Conservation (phyloP, 2,329 filamentous ascomycete genomes). For the Cordyceps javanica region DNA sequence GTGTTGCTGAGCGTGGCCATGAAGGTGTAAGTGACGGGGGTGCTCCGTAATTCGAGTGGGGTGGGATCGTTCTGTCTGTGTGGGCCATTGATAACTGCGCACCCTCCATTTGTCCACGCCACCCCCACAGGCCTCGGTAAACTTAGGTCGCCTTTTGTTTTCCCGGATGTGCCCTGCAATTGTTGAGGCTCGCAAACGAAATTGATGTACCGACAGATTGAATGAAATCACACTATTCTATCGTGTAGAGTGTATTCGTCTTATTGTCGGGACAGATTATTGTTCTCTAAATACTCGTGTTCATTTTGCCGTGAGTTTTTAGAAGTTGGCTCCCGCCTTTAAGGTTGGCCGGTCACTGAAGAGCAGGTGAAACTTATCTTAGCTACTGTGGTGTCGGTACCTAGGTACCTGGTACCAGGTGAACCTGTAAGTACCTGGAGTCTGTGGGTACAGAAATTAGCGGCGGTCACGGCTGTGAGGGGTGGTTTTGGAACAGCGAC, state of each 20-base stretch:
- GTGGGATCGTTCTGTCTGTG: not conserved
- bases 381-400: not conserved
- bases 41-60: not conserved
- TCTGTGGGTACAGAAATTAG: not conserved
- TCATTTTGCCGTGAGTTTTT: too few species aligned
- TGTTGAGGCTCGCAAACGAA: not conserved
- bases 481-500: not conserved
- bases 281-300: not conserved
- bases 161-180: not conserved
- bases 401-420: not conserved
- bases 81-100: not conserved
- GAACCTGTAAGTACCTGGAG: too few species aligned
- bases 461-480: not conserved
- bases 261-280: not conserved
- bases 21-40: conserved; percentile 6
- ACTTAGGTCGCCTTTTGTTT: not conserved
- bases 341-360: not conserved
- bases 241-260: not conserved
- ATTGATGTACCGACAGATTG: not conserved
- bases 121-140: not conserved
- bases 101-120: not conserved
- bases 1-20: not conserved
- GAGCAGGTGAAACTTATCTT: not conserved
- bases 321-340: too few species aligned
- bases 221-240: not conserved